Base-by-base conservation (phyloP, 805 yeast genomes). In the Torulaspora indica region DNA sequence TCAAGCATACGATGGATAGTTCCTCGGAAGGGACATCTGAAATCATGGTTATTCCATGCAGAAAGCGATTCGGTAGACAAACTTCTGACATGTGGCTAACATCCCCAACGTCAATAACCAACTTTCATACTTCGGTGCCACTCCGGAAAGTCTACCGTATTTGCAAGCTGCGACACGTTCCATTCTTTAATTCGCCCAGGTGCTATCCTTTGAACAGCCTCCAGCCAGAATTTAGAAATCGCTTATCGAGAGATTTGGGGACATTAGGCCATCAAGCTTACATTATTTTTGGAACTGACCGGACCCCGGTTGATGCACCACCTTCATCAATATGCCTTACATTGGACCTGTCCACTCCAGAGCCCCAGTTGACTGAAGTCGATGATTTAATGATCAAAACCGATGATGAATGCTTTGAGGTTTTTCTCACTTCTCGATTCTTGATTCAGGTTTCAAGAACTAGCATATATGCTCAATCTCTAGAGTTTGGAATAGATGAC, bases 1-100 rank as follows among this genome's bases (percentile, higher is more conserved):
- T 45, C 22, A 54, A 53, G 25, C 53, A 53, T 17, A 54, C 58
- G 10, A 20, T 54, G 22, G 56, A 49, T 28, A 53, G 57, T 30
- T 47, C 57, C 2, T 51, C 51, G 12, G 58, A 53, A 34, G 52
- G 51, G 15, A 46, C 43, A 32, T 33, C 52, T n/a, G 20, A 38
- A 30, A 20, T 54, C 3, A 24, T 52, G 22, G 30, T 48, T 8
- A 13, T 51, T 6, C n/a, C 40, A 5, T 47, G 48, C 2, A 39
- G 50, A 14, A 45, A 49, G 33, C 29, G 25, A 23, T 27, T 28
- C 15, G 46, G 47, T 15, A 20, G 47, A 8, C 40, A 34, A 27
- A 12, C 30, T 20, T 42, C 48, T n/a, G 51, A 50, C 23, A 13
- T 56, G 9, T 56, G 60, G 57, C 33, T 50, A 32, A 47, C 58